Evolutionary conservation across 1,284 basidiomycete genomes (phyloP).

Genomic region (Tilletia indica): DNA sequence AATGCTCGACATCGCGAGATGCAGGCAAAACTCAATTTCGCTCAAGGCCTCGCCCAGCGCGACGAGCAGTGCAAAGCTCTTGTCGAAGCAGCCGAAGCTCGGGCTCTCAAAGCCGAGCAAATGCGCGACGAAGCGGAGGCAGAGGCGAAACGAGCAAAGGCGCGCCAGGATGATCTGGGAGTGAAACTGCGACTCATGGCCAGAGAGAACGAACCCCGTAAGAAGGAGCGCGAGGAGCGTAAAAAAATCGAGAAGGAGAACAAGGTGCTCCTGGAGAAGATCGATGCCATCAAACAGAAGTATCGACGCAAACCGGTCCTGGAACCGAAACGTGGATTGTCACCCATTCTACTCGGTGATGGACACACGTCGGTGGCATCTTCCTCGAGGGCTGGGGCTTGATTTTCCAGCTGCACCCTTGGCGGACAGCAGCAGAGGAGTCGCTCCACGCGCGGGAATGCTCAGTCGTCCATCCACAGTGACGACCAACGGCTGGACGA

Average conservation of each 20-base stretch:
- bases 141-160: too few relatives aligned
- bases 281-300: not conserved
- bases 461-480: too few relatives aligned
- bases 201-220: not conserved
- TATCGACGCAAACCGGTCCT: not conserved
- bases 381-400: too few relatives aligned
- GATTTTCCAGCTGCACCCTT: too few relatives aligned
- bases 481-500: too few relatives aligned
- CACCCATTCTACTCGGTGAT: too few relatives aligned
- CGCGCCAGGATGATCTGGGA: not conserved
- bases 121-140: not conserved
- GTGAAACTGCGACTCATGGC: not conserved
- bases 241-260: slow-evolving; percentile 13
- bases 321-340: too few relatives aligned
- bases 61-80: not conserved
- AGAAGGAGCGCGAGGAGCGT: not conserved
- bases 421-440: too few relatives aligned
- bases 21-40: not conserved
- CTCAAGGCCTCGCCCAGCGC: not conserved
- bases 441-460: too few relatives aligned
- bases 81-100: not conserved
- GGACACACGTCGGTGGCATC: too few relatives aligned
- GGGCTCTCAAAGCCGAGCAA: not conserved
- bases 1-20: too few relatives aligned
- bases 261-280: not conserved